Conservation (phyloP, 164 flowering plant species). For the grape (Vitis vinifera) region ASM3070453v1 NC_081810.1:5502001-5502500, state of each 20-base stretch:
- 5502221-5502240: conserved; percentile 28
- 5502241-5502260: conserved; percentile 9
- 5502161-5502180: conserved; percentile 25
- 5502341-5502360: too few relatives aligned
- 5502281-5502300: conserved; percentile 28
- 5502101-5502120: not conserved
- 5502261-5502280: conserved; percentile 30
- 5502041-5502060: conserved; percentile 25
- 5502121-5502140: too few relatives aligned
- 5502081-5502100: not conserved
- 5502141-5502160: too few relatives aligned
- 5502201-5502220: conserved; percentile 36
- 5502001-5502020: too few relatives aligned
- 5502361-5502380: too few relatives aligned
- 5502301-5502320: not conserved
- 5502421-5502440: too few relatives aligned
- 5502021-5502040: conserved; percentile 9
- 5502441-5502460: too few relatives aligned
- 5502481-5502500: too few relatives aligned
- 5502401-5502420: too few relatives aligned
- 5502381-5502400: too few relatives aligned
- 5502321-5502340: too few relatives aligned
- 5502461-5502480: too few relatives aligned
- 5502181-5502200: conserved; percentile 38
- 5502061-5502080: conserved; percentile 33